Evolutionary conservation across 2,329 filamentous ascomycete genomes (phyloP), one percentile per base, ranked within the genome.

Genomic region (Aureobasidium subglaciale): DNA sequence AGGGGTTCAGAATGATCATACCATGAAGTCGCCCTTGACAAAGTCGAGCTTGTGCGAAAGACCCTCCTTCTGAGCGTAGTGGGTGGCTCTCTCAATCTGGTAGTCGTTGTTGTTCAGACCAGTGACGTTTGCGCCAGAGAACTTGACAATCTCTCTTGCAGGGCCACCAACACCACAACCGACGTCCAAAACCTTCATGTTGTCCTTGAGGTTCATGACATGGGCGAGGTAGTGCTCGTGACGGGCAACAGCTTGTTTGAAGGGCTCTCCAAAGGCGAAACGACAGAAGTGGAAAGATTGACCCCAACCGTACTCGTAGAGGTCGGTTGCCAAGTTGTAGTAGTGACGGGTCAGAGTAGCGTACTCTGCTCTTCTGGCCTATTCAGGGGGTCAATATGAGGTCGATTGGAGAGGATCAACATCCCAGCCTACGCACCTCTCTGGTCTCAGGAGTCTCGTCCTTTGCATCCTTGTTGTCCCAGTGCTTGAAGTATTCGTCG

Each of bases 71-170:
- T 80, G 74, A 2, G 91, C 90, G 69, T 96, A 96, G 55, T 80
- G 78, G 13, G 84, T 90, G n/a, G 91, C 92, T 62, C 93, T 88
- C 70, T 96, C 83, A 63, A 97, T 96, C 77, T 97, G 93, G 78
- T 99, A 99, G 76, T 96, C 90, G 74, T 97, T 97, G 84, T 96
- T 97, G 84, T 97, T 99, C 70, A 97, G 76, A 40, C 93, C 93
- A 22, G 90, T 86, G 60, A 97, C 82, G 65, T 96, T 90, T 64
- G 83, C 87, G 59, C 88, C 92, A 10, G 89, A 87, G 76, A 99
- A 99, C 75, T 95, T 95, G 75, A 88, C 89, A 66, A 99, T 97
- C 77, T 97, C 91, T 59, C 91, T 84, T 6, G 92, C 93, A 20
- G 93, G 93, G 43, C 93, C 93, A 66, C 93, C 93, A 55, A 97